phyloP scores from a whole-genome alignment of 805 yeast genomes.

The Suhomyces tanzawaensis region DNA sequence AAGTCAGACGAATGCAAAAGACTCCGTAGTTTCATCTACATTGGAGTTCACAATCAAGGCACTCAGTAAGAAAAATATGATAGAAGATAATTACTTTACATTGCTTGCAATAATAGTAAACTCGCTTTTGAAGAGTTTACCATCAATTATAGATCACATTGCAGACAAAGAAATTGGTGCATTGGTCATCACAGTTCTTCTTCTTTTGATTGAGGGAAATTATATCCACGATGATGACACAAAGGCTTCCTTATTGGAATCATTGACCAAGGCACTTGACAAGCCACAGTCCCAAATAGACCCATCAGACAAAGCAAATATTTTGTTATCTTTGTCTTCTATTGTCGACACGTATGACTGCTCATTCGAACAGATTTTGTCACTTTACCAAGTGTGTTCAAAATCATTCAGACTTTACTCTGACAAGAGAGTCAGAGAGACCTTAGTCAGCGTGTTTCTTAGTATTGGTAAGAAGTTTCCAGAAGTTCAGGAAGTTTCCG shows the following conservation, averaged over 20 bases:
- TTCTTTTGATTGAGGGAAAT: slow-evolving; percentile 54
- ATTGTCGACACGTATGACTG: slow-evolving; percentile 55
- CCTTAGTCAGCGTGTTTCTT: slow-evolving; percentile 57
- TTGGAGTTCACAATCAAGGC: slow-evolving; percentile 53
- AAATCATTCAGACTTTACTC: slow-evolving; percentile 56
- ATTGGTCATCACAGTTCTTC: slow-evolving; percentile 50
- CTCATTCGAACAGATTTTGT: slow-evolving; percentile 47
- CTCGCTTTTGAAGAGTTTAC: slow-evolving; percentile 49
- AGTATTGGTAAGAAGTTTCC: slow-evolving; percentile 55
- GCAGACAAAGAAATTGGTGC: slow-evolving; percentile 47
- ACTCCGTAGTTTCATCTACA: slow-evolving; percentile 55
- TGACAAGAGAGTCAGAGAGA: slow-evolving; percentile 61
- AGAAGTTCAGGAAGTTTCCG: slow-evolving; percentile 42
- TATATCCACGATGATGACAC: slow-evolving; percentile 56
- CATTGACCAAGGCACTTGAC: slow-evolving; percentile 60
- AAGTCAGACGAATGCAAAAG: slow-evolving; percentile 58
- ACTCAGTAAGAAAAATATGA: slow-evolving; percentile 36
- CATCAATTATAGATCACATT: slow-evolving; percentile 44
- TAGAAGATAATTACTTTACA: slow-evolving; percentile 43
- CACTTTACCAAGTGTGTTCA: slow-evolving; percentile 50
- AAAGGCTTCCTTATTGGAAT: slow-evolving; percentile 49
- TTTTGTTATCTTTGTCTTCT: slow-evolving; percentile 55
- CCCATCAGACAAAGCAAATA: slow-evolving; percentile 50
- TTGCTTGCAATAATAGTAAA: slow-evolving; percentile 60
- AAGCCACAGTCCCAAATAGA: slow-evolving; percentile 54